Evolutionary conservation across 148 eudicot genomes (phyloP).

Genomic region (Vaccinium darrowii): DNA sequence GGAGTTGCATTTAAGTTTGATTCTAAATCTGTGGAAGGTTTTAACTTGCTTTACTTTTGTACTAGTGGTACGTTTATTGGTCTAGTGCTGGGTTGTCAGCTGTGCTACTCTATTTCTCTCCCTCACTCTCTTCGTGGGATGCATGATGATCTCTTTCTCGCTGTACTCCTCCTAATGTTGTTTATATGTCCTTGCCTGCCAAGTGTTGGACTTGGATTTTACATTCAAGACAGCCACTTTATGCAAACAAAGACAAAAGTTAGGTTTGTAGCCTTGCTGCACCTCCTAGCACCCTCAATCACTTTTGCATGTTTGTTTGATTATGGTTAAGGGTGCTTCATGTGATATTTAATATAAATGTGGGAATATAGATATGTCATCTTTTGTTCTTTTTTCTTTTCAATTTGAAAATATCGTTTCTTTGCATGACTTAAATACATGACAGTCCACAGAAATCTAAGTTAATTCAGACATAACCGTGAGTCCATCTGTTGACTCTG

Average conservation of each 20-base stretch:
- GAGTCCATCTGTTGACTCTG: neutral
- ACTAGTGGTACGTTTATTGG: neutral
- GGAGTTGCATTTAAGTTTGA: neutral
- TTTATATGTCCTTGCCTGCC: neutral
- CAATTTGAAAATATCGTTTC: neutral
- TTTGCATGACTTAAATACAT: neutral
- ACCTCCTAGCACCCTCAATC: neutral
- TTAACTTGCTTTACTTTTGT: neutral
- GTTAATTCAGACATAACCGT: neutral
- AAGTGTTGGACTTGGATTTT: neutral
- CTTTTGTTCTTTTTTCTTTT: neutral
- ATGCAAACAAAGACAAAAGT: neutral
- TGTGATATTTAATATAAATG: neutral
- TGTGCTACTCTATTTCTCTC: neutral
- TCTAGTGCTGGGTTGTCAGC: neutral
- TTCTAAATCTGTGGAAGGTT: neutral
- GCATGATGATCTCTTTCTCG: neutral
- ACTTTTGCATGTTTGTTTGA: neutral
- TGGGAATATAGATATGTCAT: too few species aligned
- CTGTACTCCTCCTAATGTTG: neutral
- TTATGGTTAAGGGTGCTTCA: neutral
- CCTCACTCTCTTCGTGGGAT: neutral
- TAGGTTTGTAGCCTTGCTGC: neutral
- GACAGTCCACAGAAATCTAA: neutral
- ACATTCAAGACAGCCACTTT: neutral